phyloP scores from a whole-genome alignment of 192 early-diverging fungal species.

The Coemansia sp. region DNA sequence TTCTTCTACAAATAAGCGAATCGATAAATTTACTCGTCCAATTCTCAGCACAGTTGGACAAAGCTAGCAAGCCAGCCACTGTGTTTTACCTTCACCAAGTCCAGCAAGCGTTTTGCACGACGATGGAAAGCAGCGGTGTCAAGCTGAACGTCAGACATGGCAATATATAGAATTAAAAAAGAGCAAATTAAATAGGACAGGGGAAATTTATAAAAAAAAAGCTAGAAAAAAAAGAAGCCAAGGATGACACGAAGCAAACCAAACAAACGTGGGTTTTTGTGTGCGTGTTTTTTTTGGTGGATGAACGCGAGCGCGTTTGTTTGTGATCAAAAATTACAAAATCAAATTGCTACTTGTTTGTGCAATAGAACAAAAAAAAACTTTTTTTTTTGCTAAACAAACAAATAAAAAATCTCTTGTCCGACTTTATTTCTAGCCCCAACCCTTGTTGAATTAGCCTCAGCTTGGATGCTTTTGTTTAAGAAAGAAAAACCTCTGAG shows the following conservation, averaged over 20 bases:
- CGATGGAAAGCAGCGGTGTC: conserved; percentile 45
- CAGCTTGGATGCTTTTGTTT: too few species aligned
- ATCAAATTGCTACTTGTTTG: too few species aligned
- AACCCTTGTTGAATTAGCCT: too few species aligned
- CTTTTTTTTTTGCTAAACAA: background rate
- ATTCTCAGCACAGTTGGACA: too few species aligned
- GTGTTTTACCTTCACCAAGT: conserved; percentile 33
- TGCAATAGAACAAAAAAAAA: background rate
- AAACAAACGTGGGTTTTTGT: background rate
- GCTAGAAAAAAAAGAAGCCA: background rate
- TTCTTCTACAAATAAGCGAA: too few species aligned
- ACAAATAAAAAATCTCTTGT: too few species aligned
- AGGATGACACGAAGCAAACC: background rate
- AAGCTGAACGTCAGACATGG: conserved; percentile 50
- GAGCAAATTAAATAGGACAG: background rate
- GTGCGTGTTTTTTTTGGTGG: background rate
- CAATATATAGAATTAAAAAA: conserved; percentile 2
- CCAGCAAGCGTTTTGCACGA: conserved; percentile 39
- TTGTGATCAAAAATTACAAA: background rate
- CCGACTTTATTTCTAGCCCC: too few species aligned
- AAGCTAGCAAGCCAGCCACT: too few species aligned
- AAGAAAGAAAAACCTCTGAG: too few species aligned
- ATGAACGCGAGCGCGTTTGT: background rate
- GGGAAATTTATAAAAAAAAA: background rate
- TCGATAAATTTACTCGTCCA: too few species aligned